phyloP scores from a whole-genome alignment of 202 grass and related monocot species.

The Elaeis oleifera region DNA sequence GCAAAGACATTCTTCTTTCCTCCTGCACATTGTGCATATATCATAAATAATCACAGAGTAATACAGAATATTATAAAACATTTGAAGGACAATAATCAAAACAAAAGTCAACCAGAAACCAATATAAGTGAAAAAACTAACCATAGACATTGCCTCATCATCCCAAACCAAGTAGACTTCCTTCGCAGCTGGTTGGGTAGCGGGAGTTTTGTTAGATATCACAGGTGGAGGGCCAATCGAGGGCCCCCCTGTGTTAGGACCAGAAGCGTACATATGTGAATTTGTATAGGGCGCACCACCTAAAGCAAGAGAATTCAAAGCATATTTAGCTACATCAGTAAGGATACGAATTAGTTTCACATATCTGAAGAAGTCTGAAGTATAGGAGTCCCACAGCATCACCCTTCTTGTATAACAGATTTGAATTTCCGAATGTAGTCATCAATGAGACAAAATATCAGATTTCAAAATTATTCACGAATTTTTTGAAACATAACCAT shows the following conservation, averaged over 20 bases:
- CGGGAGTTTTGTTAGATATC: slow-evolving; percentile 47
- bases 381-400: too few species aligned
- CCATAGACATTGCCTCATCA: slow-evolving; percentile 99
- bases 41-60: slow-evolving; percentile 19
- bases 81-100: neutral
- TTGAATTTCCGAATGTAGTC: too few species aligned
- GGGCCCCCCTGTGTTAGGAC: slow-evolving; percentile 46
- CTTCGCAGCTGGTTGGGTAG: slow-evolving; percentile 53
- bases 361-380: too few species aligned
- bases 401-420: too few species aligned
- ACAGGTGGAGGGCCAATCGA: slow-evolving; percentile 36
- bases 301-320: neutral
- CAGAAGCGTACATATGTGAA: slow-evolving; percentile 38
- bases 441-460: too few species aligned
- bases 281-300: slow-evolving; percentile 25
- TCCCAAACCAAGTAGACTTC: slow-evolving; percentile 97
- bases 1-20: slow-evolving; percentile 79
- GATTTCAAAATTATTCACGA: too few species aligned
- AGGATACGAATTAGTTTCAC: neutral
- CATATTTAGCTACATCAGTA: neutral
- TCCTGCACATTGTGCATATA: slow-evolving; percentile 42
- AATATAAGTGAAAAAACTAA: slow-evolving; percentile 19
- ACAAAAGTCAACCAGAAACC: slow-evolving; percentile 8
- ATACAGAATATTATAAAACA: neutral
- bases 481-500: too few species aligned